Base-by-base conservation (phyloP, 106 monocot genomes). In the Allium cepa region DNA sequence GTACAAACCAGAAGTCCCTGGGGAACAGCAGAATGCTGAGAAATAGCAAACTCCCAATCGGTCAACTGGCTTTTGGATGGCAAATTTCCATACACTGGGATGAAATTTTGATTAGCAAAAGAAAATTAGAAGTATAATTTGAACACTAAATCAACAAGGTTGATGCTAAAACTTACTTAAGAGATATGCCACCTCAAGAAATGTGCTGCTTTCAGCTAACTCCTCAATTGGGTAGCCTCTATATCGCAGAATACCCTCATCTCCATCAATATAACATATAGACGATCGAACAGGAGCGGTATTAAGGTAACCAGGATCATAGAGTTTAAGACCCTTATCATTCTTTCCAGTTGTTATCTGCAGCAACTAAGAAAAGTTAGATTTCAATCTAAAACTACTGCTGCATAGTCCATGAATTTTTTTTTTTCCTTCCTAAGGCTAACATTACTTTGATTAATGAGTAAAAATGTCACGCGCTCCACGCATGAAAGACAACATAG, bases 181-280 rank as follows among this genome's bases (percentile, higher is more conserved):
- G 47, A 93, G 85, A 80, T 93, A 99, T 0, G 99, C 89, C 53
- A 99, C 92, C 70, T 99, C 99, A 62, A 87, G 64, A 73, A 83
- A 99, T n/a, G 99, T 77, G 77, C 93, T 93, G 57, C 75, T 90
- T 67, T 93, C 90, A 70, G 99, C 87, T 67, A 93, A 76, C 68
- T 99, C 99, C 81, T 99, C 99, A 36, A 93, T 99, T 22, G 99
- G 90, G 61, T 93, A 99, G 13, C 99, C 99, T 61, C 99, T 90
- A 70, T 99, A 99, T 45, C 87, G 76, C 53, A 99, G 87, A 68
- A 99, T 93, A 52, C 99, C 99, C 64, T 93, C 90, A 69, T 99
- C 99, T 66, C 99, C 99, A 72, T 99, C 99, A 69, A 99, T 99
- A 63, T 93, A 99, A 64, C 82, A 85, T 57, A 99, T 89, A 22